Base-by-base conservation (phyloP, 2,329 filamentous ascomycete species). In the Epichloe amarillans region DNA sequence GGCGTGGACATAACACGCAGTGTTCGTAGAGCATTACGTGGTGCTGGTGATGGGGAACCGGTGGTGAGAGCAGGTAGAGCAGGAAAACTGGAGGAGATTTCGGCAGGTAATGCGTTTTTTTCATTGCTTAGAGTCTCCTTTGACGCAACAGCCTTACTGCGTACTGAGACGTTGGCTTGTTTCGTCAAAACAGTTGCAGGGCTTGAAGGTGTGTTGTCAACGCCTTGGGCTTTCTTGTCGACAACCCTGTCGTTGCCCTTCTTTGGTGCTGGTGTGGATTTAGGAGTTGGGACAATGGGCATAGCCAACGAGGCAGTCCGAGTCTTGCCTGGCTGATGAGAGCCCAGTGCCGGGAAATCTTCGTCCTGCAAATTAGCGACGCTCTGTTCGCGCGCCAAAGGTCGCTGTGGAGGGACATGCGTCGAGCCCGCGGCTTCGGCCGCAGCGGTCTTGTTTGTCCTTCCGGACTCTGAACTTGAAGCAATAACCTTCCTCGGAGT, bases 271-370 rank as follows among this genome's bases (percentile, higher is more conserved):
- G 65, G 64, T 42, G 64, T 64, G 47, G 60, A 60, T 49, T 63
- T 69, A 5, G 66, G 60, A 1, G 62, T 62, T 1, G 66, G 63
- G 11, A 66, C 69, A 1, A 69, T 60, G 3, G 67, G 58, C 19
- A 65, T 54, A 1, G 61, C 62, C 0, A 66, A 63, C 3, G 65
- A 60, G 40, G 62, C 49, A 43, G 62, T 61, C 36, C 62, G 58
- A 21, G 57, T 45, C 38, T 69, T 66, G 42, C 64, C 62, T 8
- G 61, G 52, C 53, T 71, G 74, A 21, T 70, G 64, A 10, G 74
- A 67, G 53, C 76, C 71, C 5, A 83, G 66, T 3, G 78, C 74
- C 11, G 81, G 81, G 57, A 83, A 84, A 56, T 84, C 80, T 57
- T 83, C 79, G 23, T 81, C 76, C 53, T 80, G 73, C 43, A 82